Conservation (phyloP, 345 rosid species). For the Pistacia atlantica region DNA sequence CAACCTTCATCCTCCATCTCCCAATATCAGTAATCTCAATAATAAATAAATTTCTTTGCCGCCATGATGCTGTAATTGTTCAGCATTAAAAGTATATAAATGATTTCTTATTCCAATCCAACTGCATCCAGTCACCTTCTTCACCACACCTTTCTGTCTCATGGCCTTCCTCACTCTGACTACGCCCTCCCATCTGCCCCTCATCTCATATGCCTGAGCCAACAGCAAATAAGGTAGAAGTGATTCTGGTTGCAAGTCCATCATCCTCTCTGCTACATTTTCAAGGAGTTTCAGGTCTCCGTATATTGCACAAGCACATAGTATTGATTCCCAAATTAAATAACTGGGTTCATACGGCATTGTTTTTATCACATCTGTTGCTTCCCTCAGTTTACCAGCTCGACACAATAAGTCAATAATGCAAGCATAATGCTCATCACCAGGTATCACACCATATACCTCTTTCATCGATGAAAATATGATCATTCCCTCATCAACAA, state of each 20-base stretch:
- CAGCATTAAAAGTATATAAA: constrained; percentile 43
- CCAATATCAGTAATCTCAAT: constrained; percentile 49
- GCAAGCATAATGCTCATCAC: constrained; percentile 59
- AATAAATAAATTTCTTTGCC: constrained; percentile 40
- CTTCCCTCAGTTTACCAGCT: constrained; percentile 50
- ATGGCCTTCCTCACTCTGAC: constrained; percentile 48
- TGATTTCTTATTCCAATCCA: constrained; percentile 49
- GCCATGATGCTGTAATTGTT: constrained; percentile 54
- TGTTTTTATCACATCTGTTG: constrained; percentile 34
- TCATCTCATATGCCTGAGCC: constrained; percentile 52
- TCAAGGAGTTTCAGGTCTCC: constrained; percentile 46
- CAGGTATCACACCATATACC: constrained; percentile 39
- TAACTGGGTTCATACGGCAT: constrained; percentile 52
- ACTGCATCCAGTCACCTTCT: constrained; percentile 50
- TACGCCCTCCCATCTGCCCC: constrained; percentile 65
- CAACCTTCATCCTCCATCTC: constrained; percentile 41
- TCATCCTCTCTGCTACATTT: constrained; percentile 48
- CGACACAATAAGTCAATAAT: constrained; percentile 52
- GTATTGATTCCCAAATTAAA: constrained; percentile 48
- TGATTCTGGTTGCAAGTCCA: constrained; percentile 44
- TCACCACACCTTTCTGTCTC: constrained; percentile 31
- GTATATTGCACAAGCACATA: constrained; percentile 32
- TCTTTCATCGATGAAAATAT: constrained; percentile 61
- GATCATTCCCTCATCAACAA: constrained; percentile 46
- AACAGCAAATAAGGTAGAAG: constrained; percentile 50